phyloP scores from a whole-genome alignment of 2,329 filamentous ascomycete species.

The Claviceps sp. region DNA sequence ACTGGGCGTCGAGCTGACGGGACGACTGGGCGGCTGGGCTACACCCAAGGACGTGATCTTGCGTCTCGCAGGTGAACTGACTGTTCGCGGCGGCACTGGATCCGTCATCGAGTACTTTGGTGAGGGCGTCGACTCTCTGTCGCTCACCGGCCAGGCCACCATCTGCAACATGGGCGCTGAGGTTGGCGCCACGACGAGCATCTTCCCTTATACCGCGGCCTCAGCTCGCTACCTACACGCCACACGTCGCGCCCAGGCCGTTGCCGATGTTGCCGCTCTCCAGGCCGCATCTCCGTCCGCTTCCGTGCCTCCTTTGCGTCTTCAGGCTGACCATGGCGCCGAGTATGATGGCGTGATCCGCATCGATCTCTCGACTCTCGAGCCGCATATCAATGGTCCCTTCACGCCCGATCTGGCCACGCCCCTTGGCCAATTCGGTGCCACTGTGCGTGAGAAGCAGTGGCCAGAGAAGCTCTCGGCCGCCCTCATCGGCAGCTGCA shows the following conservation, averaged over 20 bases:
- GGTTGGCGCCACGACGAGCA: slow-evolving; percentile 87
- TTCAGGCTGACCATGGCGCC: slow-evolving; percentile 49
- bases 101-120: slow-evolving; percentile 93
- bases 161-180: slow-evolving; percentile 82
- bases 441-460: slow-evolving; percentile 66
- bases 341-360: slow-evolving; percentile 85
- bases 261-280: slow-evolving; percentile 49
- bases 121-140: slow-evolving; percentile 76
- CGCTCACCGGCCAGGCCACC: slow-evolving; percentile 87
- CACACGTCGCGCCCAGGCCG: slow-evolving; percentile 56
- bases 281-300: slow-evolving; percentile 46
- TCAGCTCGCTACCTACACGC: slow-evolving; percentile 77
- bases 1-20: slow-evolving; percentile 71
- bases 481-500: slow-evolving; percentile 93
- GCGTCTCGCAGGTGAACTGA: slow-evolving; percentile 74
- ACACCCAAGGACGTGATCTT: slow-evolving; percentile 94
- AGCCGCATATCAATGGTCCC: slow-evolving; percentile 94
- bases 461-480: slow-evolving; percentile 90
- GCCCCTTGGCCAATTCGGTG: slow-evolving; percentile 79
- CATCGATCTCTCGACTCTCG: slow-evolving; percentile 78
- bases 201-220: slow-evolving; percentile 82
- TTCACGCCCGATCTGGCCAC: slow-evolving; percentile 94
- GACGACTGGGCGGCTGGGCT: slow-evolving; percentile 78
- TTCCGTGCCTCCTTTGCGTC: slow-evolving; percentile 38
- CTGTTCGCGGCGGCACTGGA: slow-evolving; percentile 86